Conservation (phyloP, 73 alveolate species). For the Tetrahymena malaccensis region DNA sequence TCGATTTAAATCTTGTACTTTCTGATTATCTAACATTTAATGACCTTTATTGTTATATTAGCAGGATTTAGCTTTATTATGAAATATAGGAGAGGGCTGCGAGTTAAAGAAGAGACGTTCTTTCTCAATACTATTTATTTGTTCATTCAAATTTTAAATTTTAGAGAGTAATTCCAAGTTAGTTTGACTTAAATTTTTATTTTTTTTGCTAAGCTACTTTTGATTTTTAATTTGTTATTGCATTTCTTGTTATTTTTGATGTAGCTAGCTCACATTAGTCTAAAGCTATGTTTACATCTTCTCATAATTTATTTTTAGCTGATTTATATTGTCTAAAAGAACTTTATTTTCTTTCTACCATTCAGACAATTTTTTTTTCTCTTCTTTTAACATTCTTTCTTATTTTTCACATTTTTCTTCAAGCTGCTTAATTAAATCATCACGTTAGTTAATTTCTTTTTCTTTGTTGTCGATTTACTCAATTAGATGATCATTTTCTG, state of each 20-base stretch:
- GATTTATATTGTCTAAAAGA: neutral
- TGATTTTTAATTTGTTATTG: neutral
- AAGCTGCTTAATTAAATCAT: neutral
- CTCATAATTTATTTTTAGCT: neutral
- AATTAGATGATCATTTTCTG: neutral
- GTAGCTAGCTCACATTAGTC: neutral
- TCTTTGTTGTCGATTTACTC: neutral
- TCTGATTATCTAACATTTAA: neutral
- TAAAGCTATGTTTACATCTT: neutral
- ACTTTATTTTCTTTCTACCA: neutral
- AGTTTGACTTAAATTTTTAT: neutral
- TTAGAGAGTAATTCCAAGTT: neutral
- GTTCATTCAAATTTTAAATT: neutral
- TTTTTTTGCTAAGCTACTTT: neutral
- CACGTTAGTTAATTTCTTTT: neutral
- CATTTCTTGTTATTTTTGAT: neutral
- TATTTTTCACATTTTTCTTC: neutral
- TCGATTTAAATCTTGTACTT: neutral
- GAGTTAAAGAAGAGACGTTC: neutral
- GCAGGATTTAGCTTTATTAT: neutral
- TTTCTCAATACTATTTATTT: neutral
- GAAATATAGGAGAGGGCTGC: neutral
- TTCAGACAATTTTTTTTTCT: neutral
- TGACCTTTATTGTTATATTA: neutral
- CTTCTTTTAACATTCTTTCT: neutral